Conservation (phyloP, 2,329 filamentous ascomycete genomes). For the Proliferodiscus dingleyae region DNA sequence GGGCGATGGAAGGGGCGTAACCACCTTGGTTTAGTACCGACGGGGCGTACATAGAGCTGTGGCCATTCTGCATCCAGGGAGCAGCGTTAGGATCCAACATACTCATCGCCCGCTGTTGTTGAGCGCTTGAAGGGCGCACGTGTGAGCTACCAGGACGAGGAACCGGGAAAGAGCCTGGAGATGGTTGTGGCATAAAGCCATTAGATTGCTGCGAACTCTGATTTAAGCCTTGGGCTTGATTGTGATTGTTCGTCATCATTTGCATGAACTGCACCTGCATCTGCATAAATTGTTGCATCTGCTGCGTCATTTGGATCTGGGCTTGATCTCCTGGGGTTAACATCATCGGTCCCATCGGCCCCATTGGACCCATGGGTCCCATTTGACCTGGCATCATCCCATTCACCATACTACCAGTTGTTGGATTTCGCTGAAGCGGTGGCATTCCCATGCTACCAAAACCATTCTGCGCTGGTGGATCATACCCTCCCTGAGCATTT, state of each 20-base stretch:
- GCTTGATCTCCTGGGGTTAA: constrained; percentile 61
- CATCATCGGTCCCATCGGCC: constrained; percentile 28
- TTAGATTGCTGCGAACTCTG: constrained; percentile 16
- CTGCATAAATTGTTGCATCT: constrained; percentile 85
- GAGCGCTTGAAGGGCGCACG: constrained; percentile 19
- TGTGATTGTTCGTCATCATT: constrained; percentile 53
- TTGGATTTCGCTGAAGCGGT: constrained; percentile 9
- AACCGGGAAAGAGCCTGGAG: constrained; percentile 14
- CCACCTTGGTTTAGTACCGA: constrained; percentile 47
- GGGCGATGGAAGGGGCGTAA: constrained; percentile 88
- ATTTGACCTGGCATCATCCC: constrained; percentile 22
- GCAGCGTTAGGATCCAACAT: constrained; percentile 69
- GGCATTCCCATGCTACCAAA: constrained; percentile 31
- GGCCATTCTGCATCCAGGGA: constrained; percentile 48
- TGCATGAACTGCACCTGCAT: constrained; percentile 96
- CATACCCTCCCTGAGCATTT: constrained; percentile 51
- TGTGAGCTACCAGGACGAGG: constrained; percentile 21
- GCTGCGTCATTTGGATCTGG: constrained; percentile 74
- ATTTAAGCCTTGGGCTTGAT: constrained; percentile 12
- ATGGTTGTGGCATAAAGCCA: constrained; percentile 21
- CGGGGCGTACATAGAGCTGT: constrained; percentile 42
- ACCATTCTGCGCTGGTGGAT: constrained; percentile 26
- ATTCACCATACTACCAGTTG: constrained; percentile 19
- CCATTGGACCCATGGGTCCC: constrained; percentile 30
- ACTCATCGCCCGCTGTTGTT: constrained; percentile 63